Percentiles rank a stretch among this genome's conserved stretches.
phyloP scores from a whole-genome alignment of 2,329 filamentous ascomycete species.

The Penicillium oxalicum region DNA sequence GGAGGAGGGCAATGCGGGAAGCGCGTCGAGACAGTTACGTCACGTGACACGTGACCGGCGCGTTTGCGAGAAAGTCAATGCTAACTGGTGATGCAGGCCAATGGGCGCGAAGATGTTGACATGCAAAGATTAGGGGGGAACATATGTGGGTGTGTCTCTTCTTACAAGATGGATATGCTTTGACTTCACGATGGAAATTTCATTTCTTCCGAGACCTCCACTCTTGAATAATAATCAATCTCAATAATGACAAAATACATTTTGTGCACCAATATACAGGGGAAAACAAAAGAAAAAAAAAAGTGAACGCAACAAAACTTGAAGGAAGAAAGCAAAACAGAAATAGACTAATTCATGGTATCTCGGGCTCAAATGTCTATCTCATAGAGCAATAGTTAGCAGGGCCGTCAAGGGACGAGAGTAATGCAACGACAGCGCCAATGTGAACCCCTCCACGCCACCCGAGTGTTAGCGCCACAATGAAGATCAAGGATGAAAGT shows the following conservation, averaged over 20 bases:
- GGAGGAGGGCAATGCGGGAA: slow-evolving; percentile 29
- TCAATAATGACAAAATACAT: slow-evolving; percentile 11
- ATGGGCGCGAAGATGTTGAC: not conserved
- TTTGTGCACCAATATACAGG: slow-evolving; percentile 17
- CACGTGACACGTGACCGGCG: slow-evolving; percentile 31
- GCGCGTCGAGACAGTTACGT: slow-evolving; percentile 28
- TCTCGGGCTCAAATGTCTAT: slow-evolving; percentile 39
- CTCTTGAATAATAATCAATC: too few relatives aligned
- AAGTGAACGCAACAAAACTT: not conserved
- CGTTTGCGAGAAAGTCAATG: slow-evolving; percentile 9
- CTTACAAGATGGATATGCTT: too few relatives aligned
- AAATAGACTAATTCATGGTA: slow-evolving; percentile 36
- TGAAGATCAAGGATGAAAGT: slow-evolving; percentile 7
- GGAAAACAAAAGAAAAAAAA: slow-evolving; percentile 1
- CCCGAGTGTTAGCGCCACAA: slow-evolving; percentile 27
- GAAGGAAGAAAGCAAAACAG: slow-evolving; percentile 8
- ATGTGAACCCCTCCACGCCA: slow-evolving; percentile 29
- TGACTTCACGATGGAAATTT: too few relatives aligned
- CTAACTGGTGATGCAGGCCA: not conserved
- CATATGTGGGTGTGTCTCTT: too few relatives aligned
- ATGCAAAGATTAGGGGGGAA: too few relatives aligned
- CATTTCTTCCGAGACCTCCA: not conserved
- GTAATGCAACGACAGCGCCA: slow-evolving; percentile 32
- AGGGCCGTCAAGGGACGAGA: slow-evolving; percentile 24
- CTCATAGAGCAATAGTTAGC: slow-evolving; percentile 27